A percentile compares a stretch with the other conserved stretches of the same genome.
Evolutionary conservation across 2,329 filamentous ascomycete genomes (phyloP).

Genomic region (Epichloe bromicola): DNA sequence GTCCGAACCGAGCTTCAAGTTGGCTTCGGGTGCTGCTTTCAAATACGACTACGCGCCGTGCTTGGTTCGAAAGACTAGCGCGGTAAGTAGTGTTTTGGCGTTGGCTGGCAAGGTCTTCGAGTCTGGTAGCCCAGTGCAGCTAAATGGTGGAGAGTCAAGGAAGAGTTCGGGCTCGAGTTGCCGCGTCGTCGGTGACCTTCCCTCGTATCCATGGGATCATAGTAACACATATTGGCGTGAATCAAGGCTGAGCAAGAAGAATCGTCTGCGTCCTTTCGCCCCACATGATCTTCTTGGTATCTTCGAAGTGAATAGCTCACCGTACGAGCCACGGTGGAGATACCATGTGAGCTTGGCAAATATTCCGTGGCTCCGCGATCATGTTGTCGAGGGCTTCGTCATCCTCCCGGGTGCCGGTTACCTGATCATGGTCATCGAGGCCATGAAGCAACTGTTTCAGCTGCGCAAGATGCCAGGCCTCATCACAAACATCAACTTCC

Average conservation of each 20-base stretch:
- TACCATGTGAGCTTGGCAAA: constrained; percentile 11
- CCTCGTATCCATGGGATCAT: background rate
- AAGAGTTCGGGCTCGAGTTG: too few relatives aligned
- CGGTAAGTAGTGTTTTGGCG: too few relatives aligned
- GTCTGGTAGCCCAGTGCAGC: too few relatives aligned
- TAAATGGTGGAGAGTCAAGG: too few relatives aligned
- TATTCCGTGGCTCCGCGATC: constrained; percentile 20
- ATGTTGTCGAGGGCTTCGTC: constrained; percentile 9
- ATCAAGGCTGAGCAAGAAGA: constrained; percentile 12
- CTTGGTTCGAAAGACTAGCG: too few relatives aligned
- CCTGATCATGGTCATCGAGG: constrained; percentile 7
- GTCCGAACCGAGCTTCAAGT: too few relatives aligned
- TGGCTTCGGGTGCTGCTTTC: too few relatives aligned
- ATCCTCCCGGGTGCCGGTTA: constrained; percentile 27
- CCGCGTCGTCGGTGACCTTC: background rate
- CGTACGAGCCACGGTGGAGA: constrained; percentile 7
- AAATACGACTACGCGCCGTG: too few relatives aligned
- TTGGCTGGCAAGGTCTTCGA: too few relatives aligned
- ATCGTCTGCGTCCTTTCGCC: background rate
- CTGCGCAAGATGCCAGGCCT: background rate
- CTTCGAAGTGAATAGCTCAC: too few relatives aligned
- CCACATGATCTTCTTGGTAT: background rate
- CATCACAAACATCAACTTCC: background rate
- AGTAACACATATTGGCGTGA: background rate
- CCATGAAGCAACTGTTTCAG: background rate